These are phyloP conservation scores for Paralagenidium karlingii DNA, from an alignment of 352 stramenopile species.

Conservation along the genomic window DNA sequence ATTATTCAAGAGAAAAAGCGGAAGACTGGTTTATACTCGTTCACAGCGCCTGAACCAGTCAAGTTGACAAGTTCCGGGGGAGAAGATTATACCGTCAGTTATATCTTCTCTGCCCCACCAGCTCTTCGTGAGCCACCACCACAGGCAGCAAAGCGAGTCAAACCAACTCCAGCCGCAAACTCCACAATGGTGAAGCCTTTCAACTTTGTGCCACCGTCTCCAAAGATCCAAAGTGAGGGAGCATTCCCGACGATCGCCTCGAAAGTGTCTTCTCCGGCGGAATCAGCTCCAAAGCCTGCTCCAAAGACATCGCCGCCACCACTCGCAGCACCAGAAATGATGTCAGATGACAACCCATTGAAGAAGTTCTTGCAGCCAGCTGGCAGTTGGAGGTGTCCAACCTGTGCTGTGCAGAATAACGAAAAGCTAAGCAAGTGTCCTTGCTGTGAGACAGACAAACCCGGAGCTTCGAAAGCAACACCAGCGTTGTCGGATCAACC, in stretches of 20 bases:
- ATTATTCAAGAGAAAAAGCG: no score
- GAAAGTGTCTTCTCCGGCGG: slow-evolving; percentile 6
- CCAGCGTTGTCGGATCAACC: background rate
- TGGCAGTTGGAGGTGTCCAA: slow-evolving; percentile 77
- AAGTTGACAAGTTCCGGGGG: background rate
- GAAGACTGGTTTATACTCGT: no score
- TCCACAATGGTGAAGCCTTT: no score
- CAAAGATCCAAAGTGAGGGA: slow-evolving; percentile 27
- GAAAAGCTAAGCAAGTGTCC: slow-evolving; percentile 47
- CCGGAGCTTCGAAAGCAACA: slow-evolving; percentile 2
- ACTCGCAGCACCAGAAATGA: background rate
- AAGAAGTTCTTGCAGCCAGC: slow-evolving; percentile 50
- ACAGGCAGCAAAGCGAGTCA: slow-evolving; percentile 11
- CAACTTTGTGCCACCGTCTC: slow-evolving; percentile 48
- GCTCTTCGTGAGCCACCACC: slow-evolving; percentile 43
- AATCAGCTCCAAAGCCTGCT: slow-evolving; percentile 9
- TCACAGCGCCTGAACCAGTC: background rate
- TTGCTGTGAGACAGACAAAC: slow-evolving; percentile 60
- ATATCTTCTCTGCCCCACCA: slow-evolving; percentile 50
- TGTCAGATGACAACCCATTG: slow-evolving; percentile 19
- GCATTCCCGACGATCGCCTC: slow-evolving; percentile 2
- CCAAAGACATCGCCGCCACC: background rate
- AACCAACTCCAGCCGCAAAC: no score
- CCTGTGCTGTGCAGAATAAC: slow-evolving; percentile 58
- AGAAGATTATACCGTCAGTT: slow-evolving; percentile 35